Conservation (phyloP, 2,329 filamentous ascomycete genomes). For the Penicillium sp. region DNA sequence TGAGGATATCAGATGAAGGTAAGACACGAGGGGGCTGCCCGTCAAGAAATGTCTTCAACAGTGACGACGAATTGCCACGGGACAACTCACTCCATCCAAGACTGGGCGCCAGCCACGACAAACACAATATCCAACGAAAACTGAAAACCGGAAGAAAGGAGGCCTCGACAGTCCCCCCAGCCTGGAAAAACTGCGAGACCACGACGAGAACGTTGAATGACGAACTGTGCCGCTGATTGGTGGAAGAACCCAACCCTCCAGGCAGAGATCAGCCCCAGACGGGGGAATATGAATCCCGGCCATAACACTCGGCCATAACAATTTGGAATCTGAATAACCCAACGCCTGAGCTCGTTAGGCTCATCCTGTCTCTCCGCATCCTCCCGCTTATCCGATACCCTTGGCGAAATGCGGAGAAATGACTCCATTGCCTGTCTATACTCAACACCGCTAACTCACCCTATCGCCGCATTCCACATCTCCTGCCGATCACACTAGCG, state of each 20-base stretch:
- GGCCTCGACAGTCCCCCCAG: background rate
- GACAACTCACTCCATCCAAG: background rate
- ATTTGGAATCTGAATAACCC: background rate
- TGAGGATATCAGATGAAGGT: background rate
- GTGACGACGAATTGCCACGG: background rate
- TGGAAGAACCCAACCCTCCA: slow-evolving; percentile 14
- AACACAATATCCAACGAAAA: background rate
- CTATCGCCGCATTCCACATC: background rate
- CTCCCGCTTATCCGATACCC: slow-evolving; percentile 1
- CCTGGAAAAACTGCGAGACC: background rate
- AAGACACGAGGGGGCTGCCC: background rate
- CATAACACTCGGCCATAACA: background rate
- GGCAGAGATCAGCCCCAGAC: slow-evolving; percentile 13
- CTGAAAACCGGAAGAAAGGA: background rate
- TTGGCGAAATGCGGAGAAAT: slow-evolving; percentile 20
- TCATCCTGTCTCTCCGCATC: slow-evolving; percentile 5
- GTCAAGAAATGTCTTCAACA: background rate
- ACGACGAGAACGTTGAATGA: background rate
- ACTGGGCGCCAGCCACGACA: background rate
- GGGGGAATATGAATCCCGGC: slow-evolving; percentile 11
- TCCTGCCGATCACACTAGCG: slow-evolving; percentile 7
- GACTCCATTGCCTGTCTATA: background rate
- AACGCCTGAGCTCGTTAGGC: background rate
- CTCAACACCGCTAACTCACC: background rate
- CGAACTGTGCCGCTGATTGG: slow-evolving; percentile 13